Evolutionary conservation across 2,329 filamentous ascomycete species (phyloP), one percentile per base, ranked within the genome.

Genomic region (Phyllosticta capitalensis): DNA sequence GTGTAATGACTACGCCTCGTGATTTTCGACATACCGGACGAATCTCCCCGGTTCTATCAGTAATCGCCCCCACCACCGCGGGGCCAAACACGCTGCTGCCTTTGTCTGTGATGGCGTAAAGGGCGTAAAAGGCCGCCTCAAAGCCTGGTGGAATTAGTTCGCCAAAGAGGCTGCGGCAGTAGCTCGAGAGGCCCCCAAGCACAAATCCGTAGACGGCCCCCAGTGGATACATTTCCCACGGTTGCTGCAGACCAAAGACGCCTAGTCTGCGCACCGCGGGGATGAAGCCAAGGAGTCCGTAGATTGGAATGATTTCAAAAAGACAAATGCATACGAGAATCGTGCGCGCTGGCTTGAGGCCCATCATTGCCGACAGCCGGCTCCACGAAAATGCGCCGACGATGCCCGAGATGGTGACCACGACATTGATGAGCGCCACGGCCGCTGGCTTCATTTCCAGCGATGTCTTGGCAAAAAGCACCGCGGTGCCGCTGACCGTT

Each of bases 31-130:
- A 65, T 67, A 74, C 73, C 9, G 78, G 77, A 61, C 78, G 68
- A 55, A 80, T 79, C 58, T 78, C 75, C 5, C 77, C 78, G 53
- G 72, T 76, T 2, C 71, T 83, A 73, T 97, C 92, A 12, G 94
- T 96, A 64, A 99, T 96, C 12, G 86, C 84, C 1, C 92, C 94
- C 0, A 99, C 94, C 69, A 99, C 92, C 0, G 90, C 88, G 0
- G 94, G 94, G 0, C 94, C 94, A 72, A 99, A 96, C 1, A 97
- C 80, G 69, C 89, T 95, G 21, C 89, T 94, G 0, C 92, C 92
- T 73, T 99, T 99, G 72, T 99, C 94, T 1, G 94, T 97, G 64
- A 97, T 96, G 38, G 94, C 94, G 70, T 97, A 99, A 1, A 99
- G 79, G 0, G 92, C 92, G 70, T 95, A 99, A 70, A 99, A 99